Conservation (phyloP, 768 basidiomycete species). For the Tricholoma furcatifolium region DNA sequence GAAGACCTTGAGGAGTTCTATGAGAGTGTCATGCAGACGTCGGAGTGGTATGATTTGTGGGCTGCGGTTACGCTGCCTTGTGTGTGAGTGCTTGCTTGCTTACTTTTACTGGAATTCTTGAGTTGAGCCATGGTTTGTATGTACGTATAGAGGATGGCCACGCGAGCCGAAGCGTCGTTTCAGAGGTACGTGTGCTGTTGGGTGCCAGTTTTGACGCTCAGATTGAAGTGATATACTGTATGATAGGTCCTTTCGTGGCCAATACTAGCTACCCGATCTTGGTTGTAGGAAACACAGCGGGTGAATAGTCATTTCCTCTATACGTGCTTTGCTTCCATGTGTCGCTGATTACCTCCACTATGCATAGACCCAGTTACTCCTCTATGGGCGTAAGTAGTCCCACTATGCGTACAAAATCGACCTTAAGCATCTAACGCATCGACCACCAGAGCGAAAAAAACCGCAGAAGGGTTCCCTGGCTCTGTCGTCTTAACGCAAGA, state of each 20-base stretch:
- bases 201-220: not conserved
- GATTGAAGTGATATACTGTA: no score
- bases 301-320: constrained; percentile 3
- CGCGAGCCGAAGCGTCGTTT: constrained; percentile 20
- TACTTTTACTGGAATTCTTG: not conserved
- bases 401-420: not conserved
- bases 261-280: constrained; percentile 33
- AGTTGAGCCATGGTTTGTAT: no score
- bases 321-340: not conserved
- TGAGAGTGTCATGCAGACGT: constrained; percentile 20
- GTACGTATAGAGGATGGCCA: constrained; percentile 23
- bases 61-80: constrained; percentile 25
- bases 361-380: constrained; percentile 26
- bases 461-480: constrained; percentile 32
- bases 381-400: constrained; percentile 21
- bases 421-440: no score
- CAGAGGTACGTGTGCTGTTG: constrained; percentile 20
- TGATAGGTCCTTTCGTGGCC: constrained; percentile 24
- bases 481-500: constrained; percentile 43
- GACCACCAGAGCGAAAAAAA: constrained; percentile 35
- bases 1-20: constrained; percentile 28
- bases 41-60: constrained; percentile 33
- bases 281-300: constrained; percentile 24
- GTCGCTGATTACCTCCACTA: no score
- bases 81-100: constrained; percentile 23